Evolutionary conservation across 306 rosid species (phyloP).

Genomic region (Amphicarpaea edgeworthii): DNA sequence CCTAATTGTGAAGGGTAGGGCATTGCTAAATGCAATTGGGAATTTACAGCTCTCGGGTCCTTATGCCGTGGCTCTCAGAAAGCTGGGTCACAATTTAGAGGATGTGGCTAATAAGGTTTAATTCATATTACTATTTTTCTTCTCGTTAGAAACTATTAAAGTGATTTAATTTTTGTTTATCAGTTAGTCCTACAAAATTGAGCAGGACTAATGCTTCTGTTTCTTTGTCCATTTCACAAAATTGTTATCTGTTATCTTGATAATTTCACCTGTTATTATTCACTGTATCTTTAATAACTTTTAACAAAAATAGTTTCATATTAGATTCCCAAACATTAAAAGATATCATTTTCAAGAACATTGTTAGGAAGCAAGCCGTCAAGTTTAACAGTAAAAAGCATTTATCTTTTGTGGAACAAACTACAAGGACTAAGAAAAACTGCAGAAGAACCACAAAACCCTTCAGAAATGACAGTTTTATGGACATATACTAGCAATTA

Average conservation of each 20-base stretch:
- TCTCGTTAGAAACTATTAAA: neutral
- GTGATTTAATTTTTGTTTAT: neutral
- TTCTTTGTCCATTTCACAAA: conserved; percentile 26
- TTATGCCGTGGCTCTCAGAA: conserved; percentile 83
- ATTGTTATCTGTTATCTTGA: conserved; percentile 23
- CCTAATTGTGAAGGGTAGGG: conserved; percentile 76
- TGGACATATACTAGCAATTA: conserved; percentile 27
- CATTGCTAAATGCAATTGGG: conserved; percentile 90
- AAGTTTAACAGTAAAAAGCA: conserved; percentile 27
- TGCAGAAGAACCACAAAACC: conserved; percentile 16
- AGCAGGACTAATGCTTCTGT: conserved; percentile 38
- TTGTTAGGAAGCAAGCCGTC: conserved; percentile 16
- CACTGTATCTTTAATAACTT: neutral
- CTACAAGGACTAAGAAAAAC: conserved; percentile 23
- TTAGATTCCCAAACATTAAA: neutral
- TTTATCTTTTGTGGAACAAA: conserved; percentile 35
- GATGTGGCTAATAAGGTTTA: conserved; percentile 80
- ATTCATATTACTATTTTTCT: conserved; percentile 1
- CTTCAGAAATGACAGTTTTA: conserved; percentile 9
- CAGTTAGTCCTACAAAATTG: conserved; percentile 15
- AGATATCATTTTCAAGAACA: neutral
- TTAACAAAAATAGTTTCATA: conserved; percentile 12
- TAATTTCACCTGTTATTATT: conserved; percentile 28
- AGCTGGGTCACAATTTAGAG: conserved; percentile 82
- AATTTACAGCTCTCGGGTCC: conserved; percentile 89